Percentiles rank a stretch among this genome's conserved stretches.
These are phyloP conservation scores for Fusarium protoensiforme DNA, from an alignment of 2,329 filamentous ascomycete species.

Conservation along the genomic window DNA sequence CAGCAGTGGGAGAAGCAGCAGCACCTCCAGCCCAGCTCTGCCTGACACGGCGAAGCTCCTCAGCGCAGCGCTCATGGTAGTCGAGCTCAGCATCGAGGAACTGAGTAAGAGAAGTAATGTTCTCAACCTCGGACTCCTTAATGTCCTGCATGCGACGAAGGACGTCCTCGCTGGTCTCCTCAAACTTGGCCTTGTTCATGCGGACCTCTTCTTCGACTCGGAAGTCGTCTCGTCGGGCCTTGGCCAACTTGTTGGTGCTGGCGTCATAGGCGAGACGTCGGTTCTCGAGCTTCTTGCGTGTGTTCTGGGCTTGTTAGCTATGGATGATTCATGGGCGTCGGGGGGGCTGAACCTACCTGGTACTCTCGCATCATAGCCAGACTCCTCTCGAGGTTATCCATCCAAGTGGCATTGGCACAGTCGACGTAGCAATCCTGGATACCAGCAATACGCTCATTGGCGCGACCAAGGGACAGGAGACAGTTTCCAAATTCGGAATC, in stretches of 20 bases:
- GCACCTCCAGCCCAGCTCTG: conserved; percentile 55
- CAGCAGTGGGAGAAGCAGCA: conserved; percentile 35
- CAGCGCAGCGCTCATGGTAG: conserved; percentile 90
- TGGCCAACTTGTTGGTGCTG: conserved; percentile 89
- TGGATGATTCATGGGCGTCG: neutral
- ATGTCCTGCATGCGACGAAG: conserved; percentile 94
- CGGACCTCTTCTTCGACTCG: conserved; percentile 92
- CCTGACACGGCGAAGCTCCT: conserved; percentile 74
- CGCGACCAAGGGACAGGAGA: conserved; percentile 80
- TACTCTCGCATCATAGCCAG: conserved; percentile 98
- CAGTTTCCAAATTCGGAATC: conserved; percentile 93
- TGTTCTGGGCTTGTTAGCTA: conserved; percentile 59
- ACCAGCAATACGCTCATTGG: conserved; percentile 87
- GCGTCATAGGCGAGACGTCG: conserved; percentile 92
- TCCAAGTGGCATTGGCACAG: conserved; percentile 83
- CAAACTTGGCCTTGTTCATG: conserved; percentile 92
- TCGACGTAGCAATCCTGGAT: conserved; percentile 86
- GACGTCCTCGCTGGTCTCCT: conserved; percentile 94
- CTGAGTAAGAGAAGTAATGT: conserved; percentile 78
- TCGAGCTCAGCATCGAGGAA: conserved; percentile 91
- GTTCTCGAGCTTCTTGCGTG: conserved; percentile 94
- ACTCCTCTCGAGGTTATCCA: conserved; percentile 90
- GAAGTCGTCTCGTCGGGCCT: conserved; percentile 94
- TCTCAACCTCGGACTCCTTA: conserved; percentile 89
- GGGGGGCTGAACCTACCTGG: conserved; percentile 70